Percentiles rank a stretch among this genome's conserved stretches.
These are phyloP conservation scores for Aristolochia californica DNA, from an alignment of 164 flowering plant genomes.

Conservation along the genomic window DNA sequence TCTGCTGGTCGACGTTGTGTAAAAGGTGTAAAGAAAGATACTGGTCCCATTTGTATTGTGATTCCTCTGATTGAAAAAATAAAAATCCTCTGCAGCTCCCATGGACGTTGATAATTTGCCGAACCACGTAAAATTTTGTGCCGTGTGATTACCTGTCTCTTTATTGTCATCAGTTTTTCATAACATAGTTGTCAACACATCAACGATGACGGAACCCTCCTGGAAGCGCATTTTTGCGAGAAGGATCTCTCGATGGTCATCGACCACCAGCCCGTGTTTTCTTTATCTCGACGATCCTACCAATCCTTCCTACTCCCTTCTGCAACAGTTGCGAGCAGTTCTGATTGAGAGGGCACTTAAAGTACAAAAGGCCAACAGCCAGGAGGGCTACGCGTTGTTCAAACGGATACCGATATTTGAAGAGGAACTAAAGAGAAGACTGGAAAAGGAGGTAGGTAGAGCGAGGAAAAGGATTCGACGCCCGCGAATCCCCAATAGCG, in stretches of 20 bases:
- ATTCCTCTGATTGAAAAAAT: too few species aligned
- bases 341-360: slow-evolving; percentile 27
- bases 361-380: slow-evolving; percentile 2
- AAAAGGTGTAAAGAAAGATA: too few species aligned
- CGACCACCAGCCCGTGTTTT: slow-evolving; percentile 28
- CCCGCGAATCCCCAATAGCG: slow-evolving; percentile 20
- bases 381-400: slow-evolving; percentile 21
- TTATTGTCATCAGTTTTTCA: too few species aligned
- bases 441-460: slow-evolving; percentile 17
- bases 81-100: too few species aligned
- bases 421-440: slow-evolving; percentile 24
- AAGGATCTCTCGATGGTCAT: slow-evolving; percentile 32
- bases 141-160: too few species aligned
- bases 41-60: too few species aligned
- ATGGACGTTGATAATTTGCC: too few species aligned
- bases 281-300: slow-evolving; percentile 40
- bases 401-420: slow-evolving; percentile 31
- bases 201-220: slow-evolving; percentile 21
- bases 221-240: slow-evolving; percentile 40
- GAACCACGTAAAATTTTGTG: too few species aligned
- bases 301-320: slow-evolving; percentile 26
- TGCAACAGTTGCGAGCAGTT: slow-evolving; percentile 27
- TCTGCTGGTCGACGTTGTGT: too few species aligned
- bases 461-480: slow-evolving; percentile 31
- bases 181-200: slow-evolving; percentile 20